A percentile compares a stretch with the other conserved stretches of the same genome.
These are phyloP conservation scores for Paecilomyces sp. DNA, from an alignment of 2,329 filamentous ascomycete genomes.

Conservation along the genomic window DNA sequence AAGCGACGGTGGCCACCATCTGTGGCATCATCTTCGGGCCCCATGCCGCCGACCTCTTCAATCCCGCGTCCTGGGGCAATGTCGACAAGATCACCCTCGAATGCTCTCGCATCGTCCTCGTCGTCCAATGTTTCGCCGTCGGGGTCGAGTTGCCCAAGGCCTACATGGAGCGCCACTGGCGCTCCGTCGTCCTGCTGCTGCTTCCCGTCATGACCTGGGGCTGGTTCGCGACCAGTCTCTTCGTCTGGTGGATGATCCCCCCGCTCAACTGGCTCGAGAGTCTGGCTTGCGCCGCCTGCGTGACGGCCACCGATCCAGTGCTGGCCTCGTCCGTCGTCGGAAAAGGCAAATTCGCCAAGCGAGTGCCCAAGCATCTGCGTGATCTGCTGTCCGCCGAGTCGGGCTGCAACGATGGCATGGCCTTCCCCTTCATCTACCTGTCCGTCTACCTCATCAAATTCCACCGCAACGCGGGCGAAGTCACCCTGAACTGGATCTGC, in stretches of 20 bases:
- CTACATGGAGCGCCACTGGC: slow-evolving; percentile 99
- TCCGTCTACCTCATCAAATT: slow-evolving; percentile 85
- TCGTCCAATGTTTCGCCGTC: slow-evolving; percentile 67
- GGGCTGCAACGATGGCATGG: slow-evolving; percentile 99
- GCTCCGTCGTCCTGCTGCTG: slow-evolving; percentile 78
- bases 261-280: slow-evolving; percentile 82
- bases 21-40: slow-evolving; percentile 66
- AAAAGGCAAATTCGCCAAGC: slow-evolving; percentile 97
- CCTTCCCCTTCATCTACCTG: slow-evolving; percentile 94
- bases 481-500: slow-evolving; percentile 81
- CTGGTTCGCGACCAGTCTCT: slow-evolving; percentile 73
- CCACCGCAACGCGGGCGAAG: slow-evolving; percentile 58
- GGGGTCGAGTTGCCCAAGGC: slow-evolving; percentile 61
- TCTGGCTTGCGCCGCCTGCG: slow-evolving; percentile 79
- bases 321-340: slow-evolving; percentile 95
- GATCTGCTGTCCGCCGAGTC: slow-evolving; percentile 94
- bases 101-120: slow-evolving; percentile 63
- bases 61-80: slow-evolving; percentile 57
- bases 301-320: slow-evolving; percentile 95
- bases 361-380: slow-evolving; percentile 93
- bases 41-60: slow-evolving; percentile 58
- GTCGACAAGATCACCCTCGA: slow-evolving; percentile 62
- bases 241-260: slow-evolving; percentile 86
- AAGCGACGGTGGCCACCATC: slow-evolving; percentile 81
- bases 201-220: slow-evolving; percentile 96